Evolutionary conservation across 257 asterid species (phyloP).

Genomic region (Gentiana macrophylla): DNA sequence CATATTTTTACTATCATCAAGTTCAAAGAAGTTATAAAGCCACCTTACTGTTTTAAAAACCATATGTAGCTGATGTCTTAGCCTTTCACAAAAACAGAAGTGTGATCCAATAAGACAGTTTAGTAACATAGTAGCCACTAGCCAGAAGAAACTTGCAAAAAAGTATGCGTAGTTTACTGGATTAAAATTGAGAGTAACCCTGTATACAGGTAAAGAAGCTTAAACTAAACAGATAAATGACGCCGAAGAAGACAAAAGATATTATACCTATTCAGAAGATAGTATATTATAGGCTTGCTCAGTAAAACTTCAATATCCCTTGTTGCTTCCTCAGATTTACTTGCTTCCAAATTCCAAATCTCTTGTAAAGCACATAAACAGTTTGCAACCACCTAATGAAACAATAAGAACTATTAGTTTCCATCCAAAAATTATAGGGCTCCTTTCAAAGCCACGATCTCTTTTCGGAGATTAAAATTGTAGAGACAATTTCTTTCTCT

Average conservation of each 20-base stretch:
- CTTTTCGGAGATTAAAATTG: too few relatives aligned
- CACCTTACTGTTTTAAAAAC: too few relatives aligned
- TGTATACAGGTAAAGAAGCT: background rate
- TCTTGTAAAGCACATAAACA: conserved; percentile 85
- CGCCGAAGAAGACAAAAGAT: too few relatives aligned
- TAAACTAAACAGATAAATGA: background rate
- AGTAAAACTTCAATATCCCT: conserved; percentile 78
- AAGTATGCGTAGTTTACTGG: background rate
- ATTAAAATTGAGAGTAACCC: background rate
- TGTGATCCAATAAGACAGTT: background rate
- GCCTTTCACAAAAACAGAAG: background rate
- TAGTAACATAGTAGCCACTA: conserved; percentile 1
- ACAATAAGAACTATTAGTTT: conserved; percentile 3
- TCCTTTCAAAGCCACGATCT: too few relatives aligned
- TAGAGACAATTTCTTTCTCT: too few relatives aligned
- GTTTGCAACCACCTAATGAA: conserved; percentile 76
- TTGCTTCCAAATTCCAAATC: conserved; percentile 94
- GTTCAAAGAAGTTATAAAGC: too few relatives aligned
- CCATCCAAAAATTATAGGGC: too few relatives aligned
- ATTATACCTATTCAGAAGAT: conserved; percentile 73
- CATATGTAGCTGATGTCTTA: background rate
- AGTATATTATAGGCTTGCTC: conserved; percentile 76
- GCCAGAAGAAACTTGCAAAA: background rate
- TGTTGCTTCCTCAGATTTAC: conserved; percentile 78
- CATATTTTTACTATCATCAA: too few relatives aligned